These are phyloP conservation scores for Hippophae tibetana DNA, from an alignment of 306 rosid genomes.

Conservation along the genomic window DNA sequence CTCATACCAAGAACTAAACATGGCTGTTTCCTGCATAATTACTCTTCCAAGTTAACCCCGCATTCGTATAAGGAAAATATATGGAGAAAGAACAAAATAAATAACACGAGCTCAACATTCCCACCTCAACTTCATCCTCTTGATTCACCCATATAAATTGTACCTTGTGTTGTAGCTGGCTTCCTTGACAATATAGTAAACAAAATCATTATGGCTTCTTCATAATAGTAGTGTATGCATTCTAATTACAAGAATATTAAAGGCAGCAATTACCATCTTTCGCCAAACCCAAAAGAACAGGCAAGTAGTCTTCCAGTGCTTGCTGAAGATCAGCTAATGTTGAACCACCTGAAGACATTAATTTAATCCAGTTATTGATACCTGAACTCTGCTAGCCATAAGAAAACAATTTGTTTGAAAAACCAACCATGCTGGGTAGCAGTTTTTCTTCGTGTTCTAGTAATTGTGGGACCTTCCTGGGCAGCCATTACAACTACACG, in stretches of 20 bases:
- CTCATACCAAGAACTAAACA: constrained; percentile 86
- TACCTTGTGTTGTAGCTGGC: constrained; percentile 80
- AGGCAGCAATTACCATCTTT: constrained; percentile 62
- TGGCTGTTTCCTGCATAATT: constrained; percentile 75
- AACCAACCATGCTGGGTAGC: constrained; percentile 83
- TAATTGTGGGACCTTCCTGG: constrained; percentile 88
- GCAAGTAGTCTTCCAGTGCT: constrained; percentile 86
- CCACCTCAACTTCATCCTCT: constrained; percentile 90
- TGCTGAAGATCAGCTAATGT: constrained; percentile 81
- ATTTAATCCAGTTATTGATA: constrained; percentile 29
- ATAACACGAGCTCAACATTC: constrained; percentile 6
- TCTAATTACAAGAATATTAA: constrained; percentile 10
- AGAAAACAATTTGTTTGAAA: constrained; percentile 8
- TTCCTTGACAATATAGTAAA: constrained; percentile 50
- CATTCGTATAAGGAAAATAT: constrained; percentile 17
- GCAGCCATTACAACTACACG: constrained; percentile 91
- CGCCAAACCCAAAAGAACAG: constrained; percentile 85
- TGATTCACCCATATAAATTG: constrained; percentile 88
- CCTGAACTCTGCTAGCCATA: constrained; percentile 10
- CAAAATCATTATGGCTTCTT: constrained; percentile 16
- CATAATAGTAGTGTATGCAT: constrained; percentile 17
- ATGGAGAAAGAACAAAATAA: background rate
- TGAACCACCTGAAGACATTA: constrained; percentile 67
- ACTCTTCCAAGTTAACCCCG: constrained; percentile 17
- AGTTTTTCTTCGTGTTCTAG: constrained; percentile 78